Evolutionary conservation across 257 asterid genomes (phyloP), one percentile per base, ranked within the genome.

Genomic region (Nyctanthes arbortristis): DNA sequence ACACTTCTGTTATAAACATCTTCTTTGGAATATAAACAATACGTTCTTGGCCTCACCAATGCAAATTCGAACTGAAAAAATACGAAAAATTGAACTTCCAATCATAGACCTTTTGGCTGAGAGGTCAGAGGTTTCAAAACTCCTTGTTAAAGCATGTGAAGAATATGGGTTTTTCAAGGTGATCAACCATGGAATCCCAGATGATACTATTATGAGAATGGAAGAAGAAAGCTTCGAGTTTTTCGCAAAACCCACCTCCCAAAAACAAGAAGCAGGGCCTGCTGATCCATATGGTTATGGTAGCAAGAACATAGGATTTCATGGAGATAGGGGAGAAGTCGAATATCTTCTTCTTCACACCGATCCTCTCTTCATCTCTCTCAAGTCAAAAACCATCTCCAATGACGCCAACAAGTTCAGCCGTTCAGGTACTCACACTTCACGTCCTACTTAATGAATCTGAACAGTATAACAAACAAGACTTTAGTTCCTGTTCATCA

Each of bases 241-340:
- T 61, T 91, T 91, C 74, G 61, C 88, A 7, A 78, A 76, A 54
- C 82, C 95, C 59, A 76, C 75, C 2, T 33, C 84, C 13, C 87
- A 87, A 4, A 91, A 89, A 76, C 76, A 76, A n/a, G 79, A 64
- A 57, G 84, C 88, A 0, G 89, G 90, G 14, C 87, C 89, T 29
- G 74, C 88, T 0, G 74, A 82, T 47, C 97, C 97, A 0, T 91
- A 52, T 59, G 96, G 96, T 1, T 91, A 91, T 56, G 96, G 96
- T 5, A 74, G 76, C 77, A 91, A 78, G 82, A 85, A 74, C 61
- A 91, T 91, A 24, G 96, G 97, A 63, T 32, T 74, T 65, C 82
- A 89, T 16, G 97, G 97, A 18, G 96, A 91, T 57, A 68, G 69
- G 16, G 95, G 96, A 56, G 92, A 88, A 31, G 81, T 91, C 39